Conservation (phyloP, 202 grass and related monocot genomes). For the Elaeis oleifera region DNA sequence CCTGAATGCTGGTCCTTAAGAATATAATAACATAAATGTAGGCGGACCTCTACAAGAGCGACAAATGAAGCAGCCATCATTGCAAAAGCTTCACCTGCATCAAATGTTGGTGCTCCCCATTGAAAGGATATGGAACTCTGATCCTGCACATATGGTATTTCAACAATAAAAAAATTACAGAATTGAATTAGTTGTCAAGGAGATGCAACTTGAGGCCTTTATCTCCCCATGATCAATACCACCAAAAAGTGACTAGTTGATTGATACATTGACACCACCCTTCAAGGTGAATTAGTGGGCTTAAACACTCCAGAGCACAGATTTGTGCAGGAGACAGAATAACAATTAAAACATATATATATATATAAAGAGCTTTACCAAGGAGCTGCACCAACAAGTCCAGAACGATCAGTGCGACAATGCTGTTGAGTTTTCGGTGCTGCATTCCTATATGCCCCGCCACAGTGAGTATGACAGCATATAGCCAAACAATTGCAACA, state of each 20-base stretch:
- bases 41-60: constrained; percentile 81
- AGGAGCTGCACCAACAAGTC: constrained; percentile 60
- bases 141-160: constrained; percentile 43
- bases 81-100: constrained; percentile 85
- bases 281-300: too few relatives aligned
- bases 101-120: constrained; percentile 85
- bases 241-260: too few relatives aligned
- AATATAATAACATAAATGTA: neutral
- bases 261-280: too few relatives aligned
- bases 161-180: too few relatives aligned
- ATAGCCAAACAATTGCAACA: constrained; percentile 71
- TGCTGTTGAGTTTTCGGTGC: constrained; percentile 66
- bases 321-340: too few relatives aligned
- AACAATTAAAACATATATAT: too few relatives aligned
- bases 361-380: constrained; percentile 38
- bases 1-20: too few relatives aligned
- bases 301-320: too few relatives aligned
- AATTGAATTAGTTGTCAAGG: too few relatives aligned
- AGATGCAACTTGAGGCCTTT: too few relatives aligned
- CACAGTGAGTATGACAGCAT: constrained; percentile 72
- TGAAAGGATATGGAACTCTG: constrained; percentile 88
- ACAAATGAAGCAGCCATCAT: constrained; percentile 97
- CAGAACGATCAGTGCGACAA: constrained; percentile 86
- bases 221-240: too few relatives aligned
- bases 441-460: constrained; percentile 74